Evolutionary conservation across 768 basidiomycete genomes (phyloP), one percentile per base, ranked within the genome.

Genomic region (Boletus coccyginus): DNA sequence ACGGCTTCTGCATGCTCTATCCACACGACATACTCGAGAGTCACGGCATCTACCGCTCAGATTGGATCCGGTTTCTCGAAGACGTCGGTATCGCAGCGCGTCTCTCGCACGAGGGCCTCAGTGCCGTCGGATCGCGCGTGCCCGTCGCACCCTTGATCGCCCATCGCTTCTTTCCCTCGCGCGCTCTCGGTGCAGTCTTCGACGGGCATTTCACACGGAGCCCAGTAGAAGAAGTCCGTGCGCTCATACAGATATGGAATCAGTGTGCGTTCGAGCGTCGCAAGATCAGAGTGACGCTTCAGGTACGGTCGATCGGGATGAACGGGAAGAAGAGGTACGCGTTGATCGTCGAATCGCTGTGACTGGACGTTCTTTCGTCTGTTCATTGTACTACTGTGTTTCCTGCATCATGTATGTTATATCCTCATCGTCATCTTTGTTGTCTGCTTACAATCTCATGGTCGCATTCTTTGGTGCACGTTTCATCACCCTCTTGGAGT

Each of bases 201-300:
- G 62, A 71, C 46, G 21, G 53, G 0, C 46, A 10, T 19, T 71
- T 71, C 39, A 46, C 46, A 32, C 62, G 62, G 39, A 62, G 21
- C 40, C 57, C 59, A 1, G 21, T 46, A 3, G 56, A 67, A 3
- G 63, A 71, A 36, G 65, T 73, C 32, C 53, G 58, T 46, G 67
- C 69, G 8, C 60, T 71, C 32, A 43, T 71, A 11, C 42, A 54
- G 17, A 54, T 73, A 14, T 71, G 70, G 70, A 71, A 73, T 24
- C 59, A 71, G 51, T 66, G 70, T 55, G 70, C 70, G 6, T 66
- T 71, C 13, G 69, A 73, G 56, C 62, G 70, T 32, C 69, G 70
- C 36, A 71, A 69, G 53, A 52, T 71, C 42, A 53, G 55, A 8
- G 67, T 62, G 29, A 52, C 45, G 16, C 60, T 73, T 7, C 60